phyloP scores from a whole-genome alignment of 768 basidiomycete species.

The Panellus pusillus region DNA sequence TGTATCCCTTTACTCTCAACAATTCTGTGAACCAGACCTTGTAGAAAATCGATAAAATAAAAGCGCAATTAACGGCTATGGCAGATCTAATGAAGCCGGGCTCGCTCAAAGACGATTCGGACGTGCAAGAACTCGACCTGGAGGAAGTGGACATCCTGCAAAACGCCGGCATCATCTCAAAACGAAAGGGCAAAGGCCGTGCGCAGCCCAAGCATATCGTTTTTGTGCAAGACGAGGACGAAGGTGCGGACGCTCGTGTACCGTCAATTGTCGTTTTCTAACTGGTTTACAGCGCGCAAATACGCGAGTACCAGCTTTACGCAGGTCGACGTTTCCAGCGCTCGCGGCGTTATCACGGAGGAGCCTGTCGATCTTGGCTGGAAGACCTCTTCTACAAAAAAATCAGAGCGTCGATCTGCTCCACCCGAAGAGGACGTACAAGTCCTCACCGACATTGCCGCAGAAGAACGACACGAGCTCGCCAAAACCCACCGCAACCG shows the following conservation, averaged over 20 bases:
- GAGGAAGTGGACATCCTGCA: constrained; percentile 57
- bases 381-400: constrained; percentile 38
- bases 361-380: constrained; percentile 45
- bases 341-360: constrained; percentile 21
- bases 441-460: constrained; percentile 28
- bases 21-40: neutral
- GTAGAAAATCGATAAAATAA: constrained; percentile 87
- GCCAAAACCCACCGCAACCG: constrained; percentile 40
- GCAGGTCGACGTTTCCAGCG: constrained; percentile 4
- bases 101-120: constrained; percentile 30
- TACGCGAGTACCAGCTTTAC: constrained; percentile 23
- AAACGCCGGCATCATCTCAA: constrained; percentile 59
- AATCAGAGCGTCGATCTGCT: constrained; percentile 8
- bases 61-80: constrained; percentile 64
- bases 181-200: constrained; percentile 33
- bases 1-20: neutral
- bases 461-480: constrained; percentile 26
- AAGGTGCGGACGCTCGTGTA: constrained; percentile 45
- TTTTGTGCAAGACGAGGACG: constrained; percentile 65
- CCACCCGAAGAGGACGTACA: constrained; percentile 21
- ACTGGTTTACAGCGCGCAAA: constrained; percentile 20
- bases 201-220: constrained; percentile 53
- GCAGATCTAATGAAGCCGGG: constrained; percentile 57
- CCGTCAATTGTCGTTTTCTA: neutral
- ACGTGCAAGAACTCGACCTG: constrained; percentile 46